A percentile compares a stretch with the other conserved stretches of the same genome.
Evolutionary conservation across 768 basidiomycete genomes (phyloP).

Genomic region (Coprinopsis cinerea): DNA sequence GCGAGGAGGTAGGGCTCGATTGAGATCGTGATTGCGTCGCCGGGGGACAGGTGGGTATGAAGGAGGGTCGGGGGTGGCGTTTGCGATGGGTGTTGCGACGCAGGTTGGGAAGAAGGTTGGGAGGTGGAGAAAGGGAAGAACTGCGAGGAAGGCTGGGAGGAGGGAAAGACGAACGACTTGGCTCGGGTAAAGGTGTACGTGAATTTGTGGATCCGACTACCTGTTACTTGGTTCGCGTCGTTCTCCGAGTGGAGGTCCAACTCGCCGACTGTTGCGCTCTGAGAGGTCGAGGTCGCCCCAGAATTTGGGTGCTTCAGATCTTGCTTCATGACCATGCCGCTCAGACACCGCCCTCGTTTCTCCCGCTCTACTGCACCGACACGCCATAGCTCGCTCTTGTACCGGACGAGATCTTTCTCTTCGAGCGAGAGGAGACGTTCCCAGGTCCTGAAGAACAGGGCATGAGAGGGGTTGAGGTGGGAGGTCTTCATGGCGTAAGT

Average conservation of each 20-base stretch:
- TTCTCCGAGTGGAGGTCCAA: no score
- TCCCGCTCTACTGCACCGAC: conserved; percentile 78
- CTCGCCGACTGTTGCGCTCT: no score
- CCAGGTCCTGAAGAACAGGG: conserved; percentile 86
- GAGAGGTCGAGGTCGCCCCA: no score
- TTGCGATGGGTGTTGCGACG: background rate
- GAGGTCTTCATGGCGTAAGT: conserved; percentile 75
- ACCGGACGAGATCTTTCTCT: conserved; percentile 79
- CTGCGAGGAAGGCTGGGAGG: background rate
- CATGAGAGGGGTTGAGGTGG: conserved; percentile 64
- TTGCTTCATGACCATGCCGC: conserved; percentile 60
- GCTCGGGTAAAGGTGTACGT: conserved; percentile 67
- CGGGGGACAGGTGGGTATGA: conserved; percentile 70
- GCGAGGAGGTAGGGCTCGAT: conserved; percentile 85
- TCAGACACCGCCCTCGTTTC: conserved; percentile 77
- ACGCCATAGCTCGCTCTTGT: conserved; percentile 92
- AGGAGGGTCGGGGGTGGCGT: conserved; percentile 48
- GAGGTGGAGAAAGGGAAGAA: background rate
- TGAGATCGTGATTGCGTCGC: conserved; percentile 84
- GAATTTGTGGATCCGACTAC: conserved; percentile 67
- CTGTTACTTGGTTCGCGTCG: conserved; percentile 15
- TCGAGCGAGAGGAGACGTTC: conserved; percentile 79
- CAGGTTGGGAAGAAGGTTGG: background rate
- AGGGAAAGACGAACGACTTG: background rate
- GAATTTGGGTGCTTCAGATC: no score